These are phyloP conservation scores for Lepidium africanum DNA, from an alignment of 345 rosid genomes.

Conservation along the genomic window DNA sequence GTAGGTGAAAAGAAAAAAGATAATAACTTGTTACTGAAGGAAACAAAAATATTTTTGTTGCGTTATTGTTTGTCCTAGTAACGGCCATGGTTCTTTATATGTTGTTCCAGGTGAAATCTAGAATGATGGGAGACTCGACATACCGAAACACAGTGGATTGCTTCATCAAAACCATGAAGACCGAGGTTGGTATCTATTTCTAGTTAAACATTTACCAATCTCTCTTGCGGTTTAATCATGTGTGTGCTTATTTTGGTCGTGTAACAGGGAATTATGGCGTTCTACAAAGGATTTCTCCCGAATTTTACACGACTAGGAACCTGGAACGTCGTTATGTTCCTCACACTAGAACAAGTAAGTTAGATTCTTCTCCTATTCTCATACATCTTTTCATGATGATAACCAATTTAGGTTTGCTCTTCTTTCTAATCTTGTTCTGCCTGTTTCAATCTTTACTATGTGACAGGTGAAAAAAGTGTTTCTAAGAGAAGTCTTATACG, in stretches of 20 bases:
- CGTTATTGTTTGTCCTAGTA: neutral
- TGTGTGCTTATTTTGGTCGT: constrained; percentile 13
- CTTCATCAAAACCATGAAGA: constrained; percentile 77
- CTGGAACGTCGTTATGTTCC: constrained; percentile 93
- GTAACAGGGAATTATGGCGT: constrained; percentile 71
- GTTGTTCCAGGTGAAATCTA: constrained; percentile 83
- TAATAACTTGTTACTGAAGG: constrained; percentile 1
- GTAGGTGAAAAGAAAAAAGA: neutral
- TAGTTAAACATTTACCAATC: neutral
- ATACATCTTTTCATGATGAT: constrained; percentile 8
- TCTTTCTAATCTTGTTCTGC: neutral
- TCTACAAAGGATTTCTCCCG: constrained; percentile 90
- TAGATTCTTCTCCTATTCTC: constrained; percentile 7
- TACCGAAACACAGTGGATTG: constrained; percentile 87
- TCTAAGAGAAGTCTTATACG: constrained; percentile 51
- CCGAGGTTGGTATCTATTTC: constrained; percentile 46
- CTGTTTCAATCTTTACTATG: neutral
- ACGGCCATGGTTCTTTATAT: constrained; percentile 7
- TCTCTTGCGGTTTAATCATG: neutral
- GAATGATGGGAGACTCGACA: constrained; percentile 98
- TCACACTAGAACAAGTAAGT: constrained; percentile 84
- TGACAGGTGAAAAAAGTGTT: constrained; percentile 65
- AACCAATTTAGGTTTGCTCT: neutral
- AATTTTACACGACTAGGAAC: constrained; percentile 88
- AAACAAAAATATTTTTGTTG: constrained; percentile 1